Conservation (phyloP, 2,329 filamentous ascomycete species). For the Fonsecaea nubica region DNA sequence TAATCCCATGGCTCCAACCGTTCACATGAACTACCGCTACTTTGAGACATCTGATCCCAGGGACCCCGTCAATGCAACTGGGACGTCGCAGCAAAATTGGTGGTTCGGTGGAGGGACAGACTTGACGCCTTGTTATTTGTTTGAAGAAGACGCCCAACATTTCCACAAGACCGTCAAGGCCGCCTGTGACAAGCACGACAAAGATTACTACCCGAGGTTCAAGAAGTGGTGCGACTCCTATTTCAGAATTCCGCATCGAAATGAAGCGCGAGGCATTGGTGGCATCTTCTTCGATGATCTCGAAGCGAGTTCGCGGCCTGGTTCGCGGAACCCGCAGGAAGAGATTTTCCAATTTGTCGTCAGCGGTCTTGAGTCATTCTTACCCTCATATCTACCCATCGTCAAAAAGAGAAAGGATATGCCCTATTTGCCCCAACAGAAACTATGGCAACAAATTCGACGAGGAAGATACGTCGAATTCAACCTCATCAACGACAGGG, state of each 20-base stretch:
- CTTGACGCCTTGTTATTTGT: slow-evolving; percentile 89
- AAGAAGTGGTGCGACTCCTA: slow-evolving; percentile 99
- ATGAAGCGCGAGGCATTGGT: slow-evolving; percentile 84
- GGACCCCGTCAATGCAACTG: slow-evolving; percentile 68
- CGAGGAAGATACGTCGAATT: slow-evolving; percentile 98
- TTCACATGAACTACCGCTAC: slow-evolving; percentile 98
- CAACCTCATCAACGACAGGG: slow-evolving; percentile 95
- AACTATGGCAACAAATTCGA: slow-evolving; percentile 94
- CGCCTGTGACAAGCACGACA: slow-evolving; percentile 91
- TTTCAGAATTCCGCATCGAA: slow-evolving; percentile 90
- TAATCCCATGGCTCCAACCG: slow-evolving; percentile 96
- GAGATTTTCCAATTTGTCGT: slow-evolving; percentile 88
- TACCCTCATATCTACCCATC: slow-evolving; percentile 90
- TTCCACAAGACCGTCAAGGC: slow-evolving; percentile 95
- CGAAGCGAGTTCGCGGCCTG: slow-evolving; percentile 62
- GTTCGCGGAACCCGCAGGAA: slow-evolving; percentile 79
- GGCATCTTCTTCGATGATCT: slow-evolving; percentile 99
- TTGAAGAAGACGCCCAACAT: slow-evolving; percentile 95
- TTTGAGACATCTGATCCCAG: slow-evolving; percentile 92
- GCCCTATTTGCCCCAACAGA: slow-evolving; percentile 83
- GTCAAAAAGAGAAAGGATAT: slow-evolving; percentile 87
- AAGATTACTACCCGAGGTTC: slow-evolving; percentile 88
- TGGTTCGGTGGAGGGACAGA: slow-evolving; percentile 98
- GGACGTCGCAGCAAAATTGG: slow-evolving; percentile 68
- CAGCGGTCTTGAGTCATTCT: slow-evolving; percentile 82